Evolutionary conservation across 345 rosid genomes (phyloP).

Genomic region (Linum tenue): DNA sequence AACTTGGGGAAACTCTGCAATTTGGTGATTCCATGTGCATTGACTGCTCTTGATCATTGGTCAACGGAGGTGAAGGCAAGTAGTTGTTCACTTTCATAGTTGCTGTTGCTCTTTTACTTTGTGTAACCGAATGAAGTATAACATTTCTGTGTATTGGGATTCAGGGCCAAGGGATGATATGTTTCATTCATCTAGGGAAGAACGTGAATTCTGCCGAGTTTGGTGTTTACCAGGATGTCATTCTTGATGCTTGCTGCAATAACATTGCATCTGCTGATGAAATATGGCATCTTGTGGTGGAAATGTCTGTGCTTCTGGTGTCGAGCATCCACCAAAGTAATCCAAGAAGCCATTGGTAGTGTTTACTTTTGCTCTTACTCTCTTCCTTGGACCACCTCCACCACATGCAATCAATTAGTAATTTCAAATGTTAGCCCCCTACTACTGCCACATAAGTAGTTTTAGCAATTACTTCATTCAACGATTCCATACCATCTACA

Average conservation of each 20-base stretch:
- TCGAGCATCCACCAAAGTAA: slow-evolving; percentile 41
- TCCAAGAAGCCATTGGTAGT: slow-evolving; percentile 74
- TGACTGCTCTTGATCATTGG: slow-evolving; percentile 91
- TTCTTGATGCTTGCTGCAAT: slow-evolving; percentile 87
- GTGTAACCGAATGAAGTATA: not conserved
- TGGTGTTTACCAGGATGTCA: slow-evolving; percentile 50
- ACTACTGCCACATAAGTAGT: not conserved
- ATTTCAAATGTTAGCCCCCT: not conserved
- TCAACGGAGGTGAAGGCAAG: slow-evolving; percentile 82
- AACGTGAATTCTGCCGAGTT: slow-evolving; percentile 52
- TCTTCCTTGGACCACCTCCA: not conserved
- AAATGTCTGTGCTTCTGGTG: slow-evolving; percentile 68
- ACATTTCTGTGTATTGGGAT: slow-evolving; percentile 21
- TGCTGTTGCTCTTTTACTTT: not conserved
- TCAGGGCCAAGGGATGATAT: slow-evolving; percentile 85
- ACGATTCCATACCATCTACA: not conserved
- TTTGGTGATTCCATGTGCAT: slow-evolving; percentile 81
- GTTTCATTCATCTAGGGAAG: slow-evolving; percentile 50
- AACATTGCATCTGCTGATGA: slow-evolving; percentile 70
- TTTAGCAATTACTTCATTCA: too few relatives aligned
- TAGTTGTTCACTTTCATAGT: not conserved
- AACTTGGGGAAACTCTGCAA: slow-evolving; percentile 48
- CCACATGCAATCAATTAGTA: too few relatives aligned
- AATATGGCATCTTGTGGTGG: slow-evolving; percentile 68
- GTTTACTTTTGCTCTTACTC: not conserved